A percentile compares a stretch with the other conserved stretches of the same genome.
These are phyloP conservation scores for Flammula alnicola DNA, from an alignment of 1,284 basidiomycete species.

Conservation along the genomic window DNA sequence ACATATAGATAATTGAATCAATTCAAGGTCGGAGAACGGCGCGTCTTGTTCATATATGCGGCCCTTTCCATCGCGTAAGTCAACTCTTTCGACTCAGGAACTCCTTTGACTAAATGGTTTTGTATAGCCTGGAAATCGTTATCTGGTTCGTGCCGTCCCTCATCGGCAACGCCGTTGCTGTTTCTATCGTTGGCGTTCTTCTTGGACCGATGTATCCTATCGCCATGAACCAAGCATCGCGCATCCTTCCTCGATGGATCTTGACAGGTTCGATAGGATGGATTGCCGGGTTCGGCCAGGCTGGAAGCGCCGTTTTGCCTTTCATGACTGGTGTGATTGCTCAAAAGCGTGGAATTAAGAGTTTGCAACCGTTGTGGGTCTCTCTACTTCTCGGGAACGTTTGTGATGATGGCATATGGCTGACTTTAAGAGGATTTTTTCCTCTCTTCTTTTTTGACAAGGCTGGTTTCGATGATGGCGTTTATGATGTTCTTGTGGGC, in stretches of 20 bases:
- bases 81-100: neutral
- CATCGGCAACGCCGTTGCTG: constrained; percentile 61
- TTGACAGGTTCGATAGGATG: constrained; percentile 70
- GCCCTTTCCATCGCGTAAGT: constrained; percentile 53
- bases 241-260: constrained; percentile 64
- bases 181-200: constrained; percentile 58
- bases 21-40: constrained; percentile 55
- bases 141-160: constrained; percentile 70
- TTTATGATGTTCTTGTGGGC: constrained; percentile 35
- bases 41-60: constrained; percentile 56
- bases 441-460: constrained; percentile 9
- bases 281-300: constrained; percentile 68
- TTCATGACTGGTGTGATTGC: constrained; percentile 66
- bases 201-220: constrained; percentile 71
- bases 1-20: neutral
- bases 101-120: neutral
- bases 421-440: neutral
- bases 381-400: neutral
- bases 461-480: constrained; percentile 37
- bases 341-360: constrained; percentile 56
- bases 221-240: constrained; percentile 59
- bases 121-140: constrained; percentile 56
- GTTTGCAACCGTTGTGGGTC: constrained; percentile 62
- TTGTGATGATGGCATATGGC: neutral
- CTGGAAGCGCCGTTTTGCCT: constrained; percentile 69